These are phyloP conservation scores for Eucalyptus decipiens DNA, from an alignment of 345 rosid genomes.

Conservation along the genomic window DNA sequence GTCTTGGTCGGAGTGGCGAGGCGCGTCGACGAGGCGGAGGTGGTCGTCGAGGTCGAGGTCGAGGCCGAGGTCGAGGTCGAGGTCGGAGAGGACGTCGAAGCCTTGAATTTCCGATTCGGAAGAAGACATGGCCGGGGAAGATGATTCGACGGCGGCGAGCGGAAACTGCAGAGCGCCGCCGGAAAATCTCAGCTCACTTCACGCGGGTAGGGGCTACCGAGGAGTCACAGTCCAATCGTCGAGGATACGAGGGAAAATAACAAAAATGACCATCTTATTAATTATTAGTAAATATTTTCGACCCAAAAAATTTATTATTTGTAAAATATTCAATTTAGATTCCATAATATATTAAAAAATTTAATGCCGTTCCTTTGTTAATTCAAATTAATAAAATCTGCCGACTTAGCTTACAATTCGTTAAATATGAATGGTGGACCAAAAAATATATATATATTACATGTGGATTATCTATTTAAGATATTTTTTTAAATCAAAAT, in stretches of 20 bases:
- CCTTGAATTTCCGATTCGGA: neutral
- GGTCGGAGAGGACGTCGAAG: neutral
- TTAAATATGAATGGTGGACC: neutral
- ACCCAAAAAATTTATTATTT: no score
- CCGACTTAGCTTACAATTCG: neutral
- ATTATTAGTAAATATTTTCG: no score
- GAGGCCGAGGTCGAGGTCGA: neutral
- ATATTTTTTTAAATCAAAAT: neutral
- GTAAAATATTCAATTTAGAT: neutral
- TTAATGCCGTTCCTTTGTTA: neutral
- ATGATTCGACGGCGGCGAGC: neutral
- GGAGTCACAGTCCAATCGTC: neutral
- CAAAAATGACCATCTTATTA: neutral
- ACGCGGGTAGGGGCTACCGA: neutral
- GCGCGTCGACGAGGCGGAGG: neutral
- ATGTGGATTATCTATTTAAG: neutral
- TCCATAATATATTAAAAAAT: neutral
- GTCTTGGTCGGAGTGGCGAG: neutral
- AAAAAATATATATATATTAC: fast-evolving
- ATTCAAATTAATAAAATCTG: neutral
- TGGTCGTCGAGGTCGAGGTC: no score
- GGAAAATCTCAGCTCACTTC: neutral
- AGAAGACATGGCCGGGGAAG: neutral
- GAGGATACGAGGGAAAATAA: neutral
- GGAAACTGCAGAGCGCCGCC: neutral